Percentiles rank a stretch among this genome's conserved stretches.
Conservation (phyloP, 73 alveolate species). For the Blepharisma japonicum region DNA sequence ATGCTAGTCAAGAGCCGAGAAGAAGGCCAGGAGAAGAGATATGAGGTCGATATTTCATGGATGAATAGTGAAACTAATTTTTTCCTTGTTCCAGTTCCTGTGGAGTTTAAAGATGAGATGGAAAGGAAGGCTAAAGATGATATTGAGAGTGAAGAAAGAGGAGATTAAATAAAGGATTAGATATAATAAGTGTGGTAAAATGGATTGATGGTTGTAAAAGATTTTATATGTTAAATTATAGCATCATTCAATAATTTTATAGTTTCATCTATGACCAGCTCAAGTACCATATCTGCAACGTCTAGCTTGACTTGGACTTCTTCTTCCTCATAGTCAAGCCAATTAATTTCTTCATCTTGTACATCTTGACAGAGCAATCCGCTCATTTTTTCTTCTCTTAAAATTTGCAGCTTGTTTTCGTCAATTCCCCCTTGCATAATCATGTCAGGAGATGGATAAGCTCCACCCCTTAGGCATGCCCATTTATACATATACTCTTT, state of each 20-base stretch:
- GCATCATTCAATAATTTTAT: background rate
- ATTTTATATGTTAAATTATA: too few relatives aligned
- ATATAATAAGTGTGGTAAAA: too few relatives aligned
- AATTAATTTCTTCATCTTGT: slow-evolving; percentile 46
- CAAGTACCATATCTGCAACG: slow-evolving; percentile 61
- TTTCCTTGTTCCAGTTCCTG: slow-evolving; percentile 25
- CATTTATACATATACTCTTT: background rate
- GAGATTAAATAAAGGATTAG: background rate
- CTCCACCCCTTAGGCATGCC: background rate
- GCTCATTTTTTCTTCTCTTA: background rate
- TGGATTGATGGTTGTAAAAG: too few relatives aligned
- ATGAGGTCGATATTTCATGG: slow-evolving; percentile 63
- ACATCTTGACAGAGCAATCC: background rate
- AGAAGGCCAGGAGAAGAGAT: slow-evolving; percentile 75
- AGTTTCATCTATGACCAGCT: slow-evolving; percentile 55
- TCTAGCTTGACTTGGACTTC: slow-evolving; percentile 62
- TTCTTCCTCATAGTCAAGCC: slow-evolving; percentile 66
- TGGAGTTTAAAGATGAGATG: slow-evolving; percentile 2
- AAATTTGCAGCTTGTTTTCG: background rate
- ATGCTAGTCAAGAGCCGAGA: slow-evolving; percentile 61
- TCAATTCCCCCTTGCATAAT: background rate
- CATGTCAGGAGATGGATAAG: background rate
- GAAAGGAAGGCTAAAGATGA: slow-evolving; percentile 27
- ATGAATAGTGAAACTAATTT: slow-evolving; percentile 45
- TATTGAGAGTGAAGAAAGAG: slow-evolving; percentile 28